Evolutionary conservation across 2,329 filamentous ascomycete species (phyloP).

Genomic region (Sporothrix phasma): DNA sequence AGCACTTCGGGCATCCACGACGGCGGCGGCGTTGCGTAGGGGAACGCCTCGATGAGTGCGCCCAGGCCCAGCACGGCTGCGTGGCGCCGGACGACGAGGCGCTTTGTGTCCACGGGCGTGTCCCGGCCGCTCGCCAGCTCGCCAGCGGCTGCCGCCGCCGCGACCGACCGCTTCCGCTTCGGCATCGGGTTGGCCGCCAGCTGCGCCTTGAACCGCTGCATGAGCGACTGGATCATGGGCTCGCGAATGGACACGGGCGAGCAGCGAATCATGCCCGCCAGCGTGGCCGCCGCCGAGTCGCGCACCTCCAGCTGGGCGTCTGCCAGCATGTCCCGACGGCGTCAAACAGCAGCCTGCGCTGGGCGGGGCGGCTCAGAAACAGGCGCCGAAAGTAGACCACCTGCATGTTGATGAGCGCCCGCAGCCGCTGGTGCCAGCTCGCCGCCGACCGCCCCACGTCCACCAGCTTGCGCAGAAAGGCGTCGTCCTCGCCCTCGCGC

Average conservation of each 20-base stretch:
- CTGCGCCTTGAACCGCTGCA: conserved; percentile 66
- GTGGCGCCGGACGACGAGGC: conserved; percentile 72
- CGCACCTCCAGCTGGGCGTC: conserved; percentile 91
- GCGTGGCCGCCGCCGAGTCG: conserved; percentile 79
- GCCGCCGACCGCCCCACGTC: conserved; percentile 73
- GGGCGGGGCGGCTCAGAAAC: conserved; percentile 66
- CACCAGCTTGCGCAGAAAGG: conserved; percentile 78
- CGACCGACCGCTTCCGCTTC: conserved; percentile 45
- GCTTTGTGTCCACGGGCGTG: conserved; percentile 52
- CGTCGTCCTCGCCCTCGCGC: conserved; percentile 70
- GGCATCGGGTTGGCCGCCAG: conserved; percentile 81
- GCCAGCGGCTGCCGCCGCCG: conserved; percentile 32
- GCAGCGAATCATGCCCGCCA: conserved; percentile 96
- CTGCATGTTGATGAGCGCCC: conserved; percentile 96
- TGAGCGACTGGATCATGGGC: conserved; percentile 64
- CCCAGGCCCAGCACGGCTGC: conserved; percentile 87
- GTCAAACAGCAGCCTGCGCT: conserved; percentile 73
- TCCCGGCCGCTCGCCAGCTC: conserved; percentile 23
- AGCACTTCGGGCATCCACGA: conserved; percentile 89
- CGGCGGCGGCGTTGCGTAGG: conserved; percentile 87
- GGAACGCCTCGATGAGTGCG: conserved; percentile 87
- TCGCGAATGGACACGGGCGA: conserved; percentile 73
- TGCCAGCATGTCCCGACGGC: conserved; percentile 94
- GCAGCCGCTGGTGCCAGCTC: conserved; percentile 91
- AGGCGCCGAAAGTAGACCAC: conserved; percentile 96